Conservation (phyloP, 345 rosid genomes). For the Corchorus olitorius region DNA sequence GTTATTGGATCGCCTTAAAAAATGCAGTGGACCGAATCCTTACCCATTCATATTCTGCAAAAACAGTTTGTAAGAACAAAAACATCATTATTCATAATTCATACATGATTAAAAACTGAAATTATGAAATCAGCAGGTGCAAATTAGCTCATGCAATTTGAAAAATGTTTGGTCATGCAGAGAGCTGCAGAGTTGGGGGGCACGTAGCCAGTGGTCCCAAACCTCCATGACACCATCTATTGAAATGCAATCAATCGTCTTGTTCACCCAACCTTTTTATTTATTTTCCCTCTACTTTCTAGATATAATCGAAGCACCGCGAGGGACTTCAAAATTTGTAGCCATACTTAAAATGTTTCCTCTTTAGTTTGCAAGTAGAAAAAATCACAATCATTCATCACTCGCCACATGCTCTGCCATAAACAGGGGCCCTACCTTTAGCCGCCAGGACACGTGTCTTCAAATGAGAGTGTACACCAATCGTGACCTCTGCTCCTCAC, state of each 20-base stretch:
- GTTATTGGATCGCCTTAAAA: no score
- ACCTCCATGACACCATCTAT: not conserved
- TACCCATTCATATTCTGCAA: no score
- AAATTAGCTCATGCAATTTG: not conserved
- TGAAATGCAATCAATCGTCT: not conserved
- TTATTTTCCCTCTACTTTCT: not conserved
- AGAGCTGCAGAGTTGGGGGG: not conserved
- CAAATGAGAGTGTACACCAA: not conserved
- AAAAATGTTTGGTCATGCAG: not conserved
- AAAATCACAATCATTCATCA: slow-evolving; percentile 9
- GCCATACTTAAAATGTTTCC: slow-evolving; percentile 17
- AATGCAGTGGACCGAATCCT: no score
- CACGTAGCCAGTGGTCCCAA: slow-evolving; percentile 3
- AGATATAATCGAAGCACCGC: not conserved
- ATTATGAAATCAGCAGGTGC: not conserved
- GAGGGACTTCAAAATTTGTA: slow-evolving; percentile 9
- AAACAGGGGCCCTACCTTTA: not conserved
- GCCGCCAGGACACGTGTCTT: not conserved
- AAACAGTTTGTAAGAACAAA: not conserved
- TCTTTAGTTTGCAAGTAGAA: slow-evolving; percentile 11
- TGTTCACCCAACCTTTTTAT: not conserved
- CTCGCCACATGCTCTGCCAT: not conserved
- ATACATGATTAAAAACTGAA: not conserved
- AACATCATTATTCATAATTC: not conserved
- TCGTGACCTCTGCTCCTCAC: not conserved